A percentile compares a stretch with the other conserved stretches of the same genome.
phyloP scores from a whole-genome alignment of 345 rosid species.

The Rhizophora apiculata region DNA sequence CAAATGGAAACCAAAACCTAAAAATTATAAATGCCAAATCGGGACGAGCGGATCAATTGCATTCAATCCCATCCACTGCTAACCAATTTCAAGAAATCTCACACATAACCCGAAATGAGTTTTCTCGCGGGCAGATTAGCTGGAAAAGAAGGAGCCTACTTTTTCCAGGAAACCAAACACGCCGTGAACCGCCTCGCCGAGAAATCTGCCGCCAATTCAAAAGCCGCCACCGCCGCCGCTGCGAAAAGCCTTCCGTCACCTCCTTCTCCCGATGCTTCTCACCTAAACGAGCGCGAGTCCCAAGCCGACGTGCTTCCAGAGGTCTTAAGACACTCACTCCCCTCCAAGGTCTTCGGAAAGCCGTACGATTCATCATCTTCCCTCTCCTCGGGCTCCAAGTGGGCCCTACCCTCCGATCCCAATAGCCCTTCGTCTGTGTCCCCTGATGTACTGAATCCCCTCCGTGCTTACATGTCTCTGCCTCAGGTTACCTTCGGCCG shows the following conservation, averaged over 20 bases:
- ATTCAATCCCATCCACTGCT: neutral
- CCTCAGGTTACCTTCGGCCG: constrained; percentile 95
- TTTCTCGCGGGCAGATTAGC: constrained; percentile 80
- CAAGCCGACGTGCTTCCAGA: constrained; percentile 84
- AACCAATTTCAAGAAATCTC: neutral
- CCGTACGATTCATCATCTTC: constrained; percentile 59
- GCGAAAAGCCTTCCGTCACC: constrained; percentile 22
- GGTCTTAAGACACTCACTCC: constrained; percentile 81
- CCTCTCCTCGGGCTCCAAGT: constrained; percentile 66
- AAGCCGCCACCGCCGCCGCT: constrained; percentile 15
- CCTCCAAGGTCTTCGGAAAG: constrained; percentile 47
- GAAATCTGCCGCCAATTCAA: constrained; percentile 34
- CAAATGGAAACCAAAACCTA: neutral
- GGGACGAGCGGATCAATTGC: neutral
- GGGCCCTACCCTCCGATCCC: constrained; percentile 50
- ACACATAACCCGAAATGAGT: constrained; percentile 45
- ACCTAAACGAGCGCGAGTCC: constrained; percentile 15
- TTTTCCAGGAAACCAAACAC: constrained; percentile 80
- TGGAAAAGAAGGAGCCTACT: constrained; percentile 88
- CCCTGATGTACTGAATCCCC: constrained; percentile 72
- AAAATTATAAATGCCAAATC: neutral
- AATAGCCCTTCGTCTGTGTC: constrained; percentile 33
- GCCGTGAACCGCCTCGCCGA: constrained; percentile 79
- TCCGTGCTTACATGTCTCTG: constrained; percentile 69
- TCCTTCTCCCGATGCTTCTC: neutral